Conservation (phyloP, 2,329 filamentous ascomycete genomes). For the Ceratocystis cubensis region DNA sequence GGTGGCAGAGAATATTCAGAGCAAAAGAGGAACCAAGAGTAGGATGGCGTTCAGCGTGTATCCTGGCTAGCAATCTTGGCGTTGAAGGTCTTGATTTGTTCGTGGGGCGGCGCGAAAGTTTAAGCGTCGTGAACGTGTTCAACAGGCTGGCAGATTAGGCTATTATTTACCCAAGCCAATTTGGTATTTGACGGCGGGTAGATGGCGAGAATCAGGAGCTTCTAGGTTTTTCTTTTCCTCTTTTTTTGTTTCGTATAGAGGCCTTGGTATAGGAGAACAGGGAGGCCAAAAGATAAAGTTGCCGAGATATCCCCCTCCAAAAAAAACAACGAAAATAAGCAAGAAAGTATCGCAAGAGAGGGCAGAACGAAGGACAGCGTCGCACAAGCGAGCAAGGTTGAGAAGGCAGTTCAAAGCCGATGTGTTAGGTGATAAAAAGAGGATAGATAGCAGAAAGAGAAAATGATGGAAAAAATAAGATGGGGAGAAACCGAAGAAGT, state of each 20-base stretch:
- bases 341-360: neutral
- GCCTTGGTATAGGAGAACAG: neutral
- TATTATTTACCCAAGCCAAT: too few species aligned
- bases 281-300: neutral
- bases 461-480: neutral
- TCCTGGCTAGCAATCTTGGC: neutral
- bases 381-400: neutral
- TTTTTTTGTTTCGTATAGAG: too few species aligned
- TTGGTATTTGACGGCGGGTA: too few species aligned
- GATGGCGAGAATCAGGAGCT: too few species aligned
- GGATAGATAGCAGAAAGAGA: neutral
- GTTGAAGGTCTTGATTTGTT: neutral
- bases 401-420: neutral
- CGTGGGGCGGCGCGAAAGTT: neutral
- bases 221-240: too few species aligned
- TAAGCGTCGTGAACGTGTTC: neutral
- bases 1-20: neutral
- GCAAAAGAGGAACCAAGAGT: neutral
- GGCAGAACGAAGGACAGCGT: neutral
- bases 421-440: neutral
- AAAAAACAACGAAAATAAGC: neutral
- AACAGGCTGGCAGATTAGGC: neutral
- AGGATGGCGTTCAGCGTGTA: constrained; percentile 6
- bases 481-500: neutral
- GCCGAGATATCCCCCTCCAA: too few species aligned